These are phyloP conservation scores for Globisporangium mamillatum DNA, from an alignment of 352 stramenopile species.

Conservation along the genomic window DNA sequence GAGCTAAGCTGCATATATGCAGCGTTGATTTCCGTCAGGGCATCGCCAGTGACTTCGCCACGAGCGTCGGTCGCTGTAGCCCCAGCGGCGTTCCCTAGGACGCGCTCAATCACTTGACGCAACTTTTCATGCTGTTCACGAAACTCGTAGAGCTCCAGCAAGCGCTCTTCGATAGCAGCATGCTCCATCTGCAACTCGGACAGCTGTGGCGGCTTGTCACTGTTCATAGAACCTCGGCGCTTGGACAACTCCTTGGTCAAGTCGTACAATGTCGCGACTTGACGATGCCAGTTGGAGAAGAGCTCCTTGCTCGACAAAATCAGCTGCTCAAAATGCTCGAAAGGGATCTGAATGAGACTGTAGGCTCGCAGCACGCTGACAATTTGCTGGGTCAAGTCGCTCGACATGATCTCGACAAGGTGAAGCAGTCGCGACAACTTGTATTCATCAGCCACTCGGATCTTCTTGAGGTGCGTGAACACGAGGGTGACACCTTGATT, in stretches of 20 bases:
- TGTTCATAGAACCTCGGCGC: conserved; percentile 78
- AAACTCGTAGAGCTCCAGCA: conserved; percentile 89
- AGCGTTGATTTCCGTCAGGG: conserved; percentile 84
- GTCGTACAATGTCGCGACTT: conserved; percentile 83
- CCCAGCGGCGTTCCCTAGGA: conserved; percentile 57
- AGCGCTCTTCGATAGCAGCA: conserved; percentile 78
- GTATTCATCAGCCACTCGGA: conserved; percentile 88
- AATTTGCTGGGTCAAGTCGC: conserved; percentile 79
- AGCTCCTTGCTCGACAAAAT: conserved; percentile 79
- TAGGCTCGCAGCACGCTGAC: conserved; percentile 79
- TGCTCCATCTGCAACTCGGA: conserved; percentile 87
- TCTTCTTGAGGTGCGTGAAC: conserved; percentile 90
- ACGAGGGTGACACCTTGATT: conserved; percentile 76
- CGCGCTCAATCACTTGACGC: conserved; percentile 80
- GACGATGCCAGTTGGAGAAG: conserved; percentile 84
- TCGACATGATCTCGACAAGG: conserved; percentile 86
- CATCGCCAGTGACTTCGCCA: conserved; percentile 74
- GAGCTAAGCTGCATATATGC: conserved; percentile 83
- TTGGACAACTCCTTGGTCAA: conserved; percentile 85
- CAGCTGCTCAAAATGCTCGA: conserved; percentile 80
- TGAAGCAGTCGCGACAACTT: conserved; percentile 75
- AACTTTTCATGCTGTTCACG: conserved; percentile 90
- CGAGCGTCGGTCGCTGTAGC: conserved; percentile 34
- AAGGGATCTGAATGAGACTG: conserved; percentile 82
- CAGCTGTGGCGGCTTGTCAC: conserved; percentile 73